Percentiles rank a stretch among this genome's conserved stretches.
phyloP scores from a whole-genome alignment of 305 asterid genomes.

The Fraxinus paxiana region DNA sequence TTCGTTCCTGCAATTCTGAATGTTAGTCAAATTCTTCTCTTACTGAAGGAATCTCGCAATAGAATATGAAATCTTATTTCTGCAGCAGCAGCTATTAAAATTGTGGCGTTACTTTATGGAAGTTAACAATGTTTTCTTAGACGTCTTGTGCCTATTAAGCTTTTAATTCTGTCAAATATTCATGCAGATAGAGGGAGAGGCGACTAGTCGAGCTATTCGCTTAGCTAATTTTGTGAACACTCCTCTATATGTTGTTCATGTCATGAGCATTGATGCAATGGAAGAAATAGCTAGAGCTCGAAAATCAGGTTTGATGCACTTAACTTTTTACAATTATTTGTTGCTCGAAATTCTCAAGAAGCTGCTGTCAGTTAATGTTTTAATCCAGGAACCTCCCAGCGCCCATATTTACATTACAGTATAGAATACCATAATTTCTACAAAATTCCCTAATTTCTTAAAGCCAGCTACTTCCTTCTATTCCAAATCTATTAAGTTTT shows the following conservation, averaged over 20 bases:
- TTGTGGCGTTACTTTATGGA: conserved; percentile 3
- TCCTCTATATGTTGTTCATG: conserved; percentile 91
- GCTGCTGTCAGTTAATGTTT: neutral
- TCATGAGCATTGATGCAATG: conserved; percentile 98
- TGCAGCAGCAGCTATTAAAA: neutral
- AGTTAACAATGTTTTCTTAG: conserved; percentile 6
- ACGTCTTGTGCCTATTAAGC: conserved; percentile 2
- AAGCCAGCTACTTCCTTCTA: neutral
- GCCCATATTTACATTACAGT: neutral
- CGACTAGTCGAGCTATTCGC: conserved; percentile 85
- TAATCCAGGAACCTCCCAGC: neutral
- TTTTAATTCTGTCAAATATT: conserved; percentile 21
- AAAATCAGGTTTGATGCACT: conserved; percentile 60
- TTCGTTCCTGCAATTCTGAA: neutral
- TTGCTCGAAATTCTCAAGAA: neutral
- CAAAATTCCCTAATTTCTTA: neutral
- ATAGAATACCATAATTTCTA: neutral
- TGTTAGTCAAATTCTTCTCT: neutral
- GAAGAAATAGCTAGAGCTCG: conserved; percentile 95
- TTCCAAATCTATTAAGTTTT: neutral
- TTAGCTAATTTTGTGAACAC: conserved; percentile 91
- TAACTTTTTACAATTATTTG: neutral
- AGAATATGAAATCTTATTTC: neutral
- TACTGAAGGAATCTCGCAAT: neutral
- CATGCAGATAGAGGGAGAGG: conserved; percentile 91